Conservation (phyloP, 2,329 filamentous ascomycete genomes). For the Curvularia eragrostidis region DNA sequence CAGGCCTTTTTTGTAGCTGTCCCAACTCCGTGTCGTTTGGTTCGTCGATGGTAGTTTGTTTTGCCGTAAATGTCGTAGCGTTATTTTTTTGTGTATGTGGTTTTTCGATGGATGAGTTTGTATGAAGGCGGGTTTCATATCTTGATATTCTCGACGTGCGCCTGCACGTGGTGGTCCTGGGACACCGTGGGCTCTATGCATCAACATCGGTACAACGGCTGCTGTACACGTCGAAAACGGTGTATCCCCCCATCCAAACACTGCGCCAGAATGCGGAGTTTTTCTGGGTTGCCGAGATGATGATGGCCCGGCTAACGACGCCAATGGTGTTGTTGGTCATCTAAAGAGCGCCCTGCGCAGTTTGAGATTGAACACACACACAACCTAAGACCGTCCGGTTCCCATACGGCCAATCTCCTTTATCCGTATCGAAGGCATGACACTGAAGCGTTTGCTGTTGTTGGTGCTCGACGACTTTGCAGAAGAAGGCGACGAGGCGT, state of each 20-base stretch:
- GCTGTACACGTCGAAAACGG: neutral
- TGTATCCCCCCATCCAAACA: neutral
- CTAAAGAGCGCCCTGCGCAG: constrained; percentile 1
- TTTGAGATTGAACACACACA: neutral
- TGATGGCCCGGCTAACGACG: neutral
- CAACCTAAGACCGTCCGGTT: constrained; percentile 33
- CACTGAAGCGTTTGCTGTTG: constrained; percentile 44
- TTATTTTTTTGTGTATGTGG: neutral
- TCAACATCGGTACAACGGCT: too few relatives aligned
- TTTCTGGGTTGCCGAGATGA: neutral
- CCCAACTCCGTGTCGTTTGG: neutral
- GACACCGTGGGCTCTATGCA: neutral
- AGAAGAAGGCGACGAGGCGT: constrained; percentile 55
- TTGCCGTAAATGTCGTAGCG: constrained; percentile 18
- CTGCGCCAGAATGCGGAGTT: neutral
- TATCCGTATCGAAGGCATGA: constrained; percentile 43
- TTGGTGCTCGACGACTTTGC: constrained; percentile 38
- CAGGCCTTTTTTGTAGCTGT: neutral
- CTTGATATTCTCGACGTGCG: neutral
- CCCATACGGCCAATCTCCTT: constrained; percentile 40
- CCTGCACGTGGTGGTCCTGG: neutral
- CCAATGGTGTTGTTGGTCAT: neutral
- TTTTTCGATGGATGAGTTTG: neutral
- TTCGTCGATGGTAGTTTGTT: constrained; percentile 2
- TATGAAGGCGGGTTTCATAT: neutral